Base-by-base conservation (phyloP, 495 filamentous ascomycete genomes). In the Xylaria curta region DNA sequence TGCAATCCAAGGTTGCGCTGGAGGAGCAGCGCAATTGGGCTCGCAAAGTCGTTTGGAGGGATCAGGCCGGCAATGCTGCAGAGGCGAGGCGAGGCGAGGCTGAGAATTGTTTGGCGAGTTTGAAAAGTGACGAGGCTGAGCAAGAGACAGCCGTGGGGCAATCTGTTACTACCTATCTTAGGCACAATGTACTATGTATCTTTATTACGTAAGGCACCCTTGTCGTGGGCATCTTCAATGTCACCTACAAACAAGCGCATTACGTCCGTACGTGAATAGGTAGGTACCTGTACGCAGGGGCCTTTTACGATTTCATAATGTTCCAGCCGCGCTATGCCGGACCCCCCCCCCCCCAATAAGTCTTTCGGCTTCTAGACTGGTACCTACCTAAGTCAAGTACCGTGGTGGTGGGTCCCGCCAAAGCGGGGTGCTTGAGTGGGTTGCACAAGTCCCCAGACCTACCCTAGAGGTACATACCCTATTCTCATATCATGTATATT, bases 121-220 rank as follows among this genome's bases (percentile, higher is more conserved):
- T 47, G 31, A 44, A 47, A 64, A 38, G 42, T 44, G 69, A 51
- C 69, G 28, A 71, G 69, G 69, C 69, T 71, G 69, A 71, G 19
- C 3, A 9, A 5, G 53, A 13, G 17, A 21, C 15, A 13, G 66
- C 0, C 26, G 69, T 71, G 69, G 61, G 62, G 69, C 53, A 46
- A 60, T 5, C 44, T 44, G 33, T 61, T 33, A 60, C 10, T 59
- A 17, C 1, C 28, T 59, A 17, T 5, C 28, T 59, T 28, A 31
- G 26, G 12, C 42, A 21, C 17, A 7, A 19, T 54, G 47, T 6
- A 38, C 56, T 59, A 36, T 0, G 51, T 26, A 26, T 21, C 24
- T 26, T 21, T 8, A 9, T 53, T 26, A 21, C 49, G 49, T 21
- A 53, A 36, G 28, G 51, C 13, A 26, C 51, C 24, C 13, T 21